Evolutionary conservation across 805 yeast genomes (phyloP), one percentile per base, ranked within the genome.

Genomic region (Ogataea pilisensis): DNA sequence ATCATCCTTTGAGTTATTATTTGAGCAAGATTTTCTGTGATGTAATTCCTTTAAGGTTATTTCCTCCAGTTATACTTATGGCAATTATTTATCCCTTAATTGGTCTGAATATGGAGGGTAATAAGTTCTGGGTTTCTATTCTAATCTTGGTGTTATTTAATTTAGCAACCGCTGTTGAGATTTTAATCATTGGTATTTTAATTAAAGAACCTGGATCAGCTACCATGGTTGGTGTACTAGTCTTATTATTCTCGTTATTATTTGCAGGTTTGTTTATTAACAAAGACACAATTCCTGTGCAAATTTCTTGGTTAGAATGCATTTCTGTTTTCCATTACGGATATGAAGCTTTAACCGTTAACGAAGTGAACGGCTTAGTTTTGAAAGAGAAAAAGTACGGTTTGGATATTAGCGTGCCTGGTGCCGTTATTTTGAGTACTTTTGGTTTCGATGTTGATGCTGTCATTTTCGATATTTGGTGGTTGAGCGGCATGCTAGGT

Each of bases 191-290:
- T 49, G 99, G 98, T 8, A 88, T 93, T 11, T 58, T 91, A 16
- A 73, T 91, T 39, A 80, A 84, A 51, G 97, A 91, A 53, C 82
- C 95, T 18, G 95, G 96, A 25, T 90, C 93, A 27, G 95, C 98
- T 0, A 87, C 95, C 2, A 78, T 93, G 70, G 65, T 85, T 24
- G 95, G 96, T 27, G 95, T 89, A 5, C 67, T 93, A 53, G 78
- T 89, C 5, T 70, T 90, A 54, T 68, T 93, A 38, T 89, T 91
- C 50, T 88, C 96, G 3, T 68, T 93, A 44, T 68, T 93, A 41
- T 93, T 93, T 70, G 95, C 98, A 1, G 99, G 99, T 0, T 69
- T 93, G 44, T 93, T 93, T 59, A 79, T 93, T 55, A 91, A 91
- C 60, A 87, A 89, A 41, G 88, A 86, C 36, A 60, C 68, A 2